Conservation (phyloP, 345 rosid species). For the Eucalyptus pumila region DNA sequence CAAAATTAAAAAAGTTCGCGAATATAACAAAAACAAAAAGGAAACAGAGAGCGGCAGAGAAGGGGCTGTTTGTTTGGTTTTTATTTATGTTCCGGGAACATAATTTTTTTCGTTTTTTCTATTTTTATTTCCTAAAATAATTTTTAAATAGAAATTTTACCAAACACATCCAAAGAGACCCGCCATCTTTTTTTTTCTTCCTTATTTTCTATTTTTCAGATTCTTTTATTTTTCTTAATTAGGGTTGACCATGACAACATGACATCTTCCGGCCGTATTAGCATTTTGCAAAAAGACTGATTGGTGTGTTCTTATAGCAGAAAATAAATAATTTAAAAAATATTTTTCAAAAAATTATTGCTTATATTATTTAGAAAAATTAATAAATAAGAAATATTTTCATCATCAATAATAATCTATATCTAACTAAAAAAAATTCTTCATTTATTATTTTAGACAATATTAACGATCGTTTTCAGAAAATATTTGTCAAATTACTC, state of each 20-base stretch:
- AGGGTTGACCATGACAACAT: neutral
- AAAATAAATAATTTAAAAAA: no score
- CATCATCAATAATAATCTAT: no score
- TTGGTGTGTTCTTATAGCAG: neutral
- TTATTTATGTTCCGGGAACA: rapidly evolving
- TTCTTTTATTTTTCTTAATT: neutral
- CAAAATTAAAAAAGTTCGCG: neutral
- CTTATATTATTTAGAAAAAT: no score
- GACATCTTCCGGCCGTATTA: neutral
- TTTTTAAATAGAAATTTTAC: rapidly evolving
- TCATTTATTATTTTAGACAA: no score
- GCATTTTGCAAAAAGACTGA: neutral
- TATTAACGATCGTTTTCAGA: no score
- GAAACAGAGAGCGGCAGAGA: neutral
- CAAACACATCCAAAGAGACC: rapidly evolving
- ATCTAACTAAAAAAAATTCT: neutral
- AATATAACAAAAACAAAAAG: neutral
- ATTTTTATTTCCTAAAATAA: rapidly evolving
- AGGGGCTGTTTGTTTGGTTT: no score
- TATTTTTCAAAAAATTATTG: no score
- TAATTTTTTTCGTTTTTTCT: no score
- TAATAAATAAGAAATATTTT: no score
- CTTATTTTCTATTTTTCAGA: neutral
- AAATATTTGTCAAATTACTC: no score
- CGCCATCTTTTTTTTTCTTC: neutral